phyloP scores from a whole-genome alignment of 345 rosid species.

The Populus simonii region DNA sequence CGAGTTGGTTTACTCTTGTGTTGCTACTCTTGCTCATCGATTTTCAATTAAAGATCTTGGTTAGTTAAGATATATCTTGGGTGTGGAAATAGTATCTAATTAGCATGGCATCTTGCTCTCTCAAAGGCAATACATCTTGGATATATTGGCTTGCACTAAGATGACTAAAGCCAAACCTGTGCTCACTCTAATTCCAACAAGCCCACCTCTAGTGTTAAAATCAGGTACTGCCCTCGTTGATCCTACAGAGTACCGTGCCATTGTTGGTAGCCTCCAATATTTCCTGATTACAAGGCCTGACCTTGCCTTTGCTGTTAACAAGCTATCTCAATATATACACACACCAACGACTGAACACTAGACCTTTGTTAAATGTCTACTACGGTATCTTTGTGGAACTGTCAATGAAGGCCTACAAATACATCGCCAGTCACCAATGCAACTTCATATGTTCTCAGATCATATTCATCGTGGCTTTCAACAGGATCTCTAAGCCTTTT shows the following conservation, averaged over 20 bases:
- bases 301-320: too few relatives aligned
- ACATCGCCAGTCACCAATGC: neutral
- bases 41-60: neutral
- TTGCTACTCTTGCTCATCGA: neutral
- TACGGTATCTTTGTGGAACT: fast-evolving
- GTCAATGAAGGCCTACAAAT: neutral
- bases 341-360: neutral
- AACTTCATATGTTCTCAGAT: fast-evolving
- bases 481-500: neutral
- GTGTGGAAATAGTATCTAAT: neutral
- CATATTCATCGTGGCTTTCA: too few relatives aligned
- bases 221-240: fast-evolving
- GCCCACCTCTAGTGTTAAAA: neutral
- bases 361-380: neutral
- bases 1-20: fast-evolving
- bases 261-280: neutral
- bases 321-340: neutral
- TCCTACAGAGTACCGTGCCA: fast-evolving
- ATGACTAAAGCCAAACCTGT: fast-evolving
- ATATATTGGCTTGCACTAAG: fast-evolving
- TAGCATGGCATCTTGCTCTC: fast-evolving
- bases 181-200: neutral
- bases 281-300: fast-evolving
- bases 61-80: too few relatives aligned
- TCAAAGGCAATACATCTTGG: neutral